A percentile compares a stretch with the other conserved stretches of the same genome.
Evolutionary conservation across 2,329 filamentous ascomycete species (phyloP).

Genomic region (Alternaria sp.): DNA sequence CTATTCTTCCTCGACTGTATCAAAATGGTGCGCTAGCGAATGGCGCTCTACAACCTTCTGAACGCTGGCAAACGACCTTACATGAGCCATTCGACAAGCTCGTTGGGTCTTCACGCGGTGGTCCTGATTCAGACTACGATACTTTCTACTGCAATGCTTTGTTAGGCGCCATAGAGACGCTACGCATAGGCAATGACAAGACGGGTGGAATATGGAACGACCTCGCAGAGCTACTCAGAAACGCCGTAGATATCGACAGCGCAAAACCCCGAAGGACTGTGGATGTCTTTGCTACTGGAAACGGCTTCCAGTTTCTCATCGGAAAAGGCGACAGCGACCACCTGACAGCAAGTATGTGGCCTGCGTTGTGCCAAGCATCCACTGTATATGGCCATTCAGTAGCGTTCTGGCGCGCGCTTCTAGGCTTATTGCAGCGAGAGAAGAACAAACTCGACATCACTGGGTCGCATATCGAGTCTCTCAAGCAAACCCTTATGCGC

Average conservation of each 20-base stretch:
- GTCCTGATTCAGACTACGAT: slow-evolving; percentile 21
- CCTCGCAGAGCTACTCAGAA: slow-evolving; percentile 35
- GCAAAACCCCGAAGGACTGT: slow-evolving; percentile 13
- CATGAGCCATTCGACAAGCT: slow-evolving; percentile 72
- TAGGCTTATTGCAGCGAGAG: slow-evolving; percentile 71
- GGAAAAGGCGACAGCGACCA: slow-evolving; percentile 65
- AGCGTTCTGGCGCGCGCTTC: slow-evolving; percentile 45
- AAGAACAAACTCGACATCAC: slow-evolving; percentile 60
- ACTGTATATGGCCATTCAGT: slow-evolving; percentile 68
- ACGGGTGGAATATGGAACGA: slow-evolving; percentile 30
- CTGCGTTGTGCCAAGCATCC: slow-evolving; percentile 71
- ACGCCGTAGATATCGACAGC: slow-evolving; percentile 21
- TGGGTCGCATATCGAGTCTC: slow-evolving; percentile 66
- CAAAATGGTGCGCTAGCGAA: slow-evolving; percentile 32
- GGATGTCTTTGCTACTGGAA: slow-evolving; percentile 72
- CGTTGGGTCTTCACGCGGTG: slow-evolving; percentile 7
- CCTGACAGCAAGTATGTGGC: slow-evolving; percentile 62
- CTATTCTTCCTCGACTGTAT: slow-evolving; percentile 43
- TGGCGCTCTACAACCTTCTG: slow-evolving; percentile 33
- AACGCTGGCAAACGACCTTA: slow-evolving; percentile 57
- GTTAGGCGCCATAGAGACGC: slow-evolving; percentile 36
- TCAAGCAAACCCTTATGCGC: slow-evolving; percentile 71
- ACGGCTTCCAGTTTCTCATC: slow-evolving; percentile 77
- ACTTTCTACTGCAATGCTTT: slow-evolving; percentile 45
- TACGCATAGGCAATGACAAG: slow-evolving; percentile 34